Percentiles rank a stretch among this genome's conserved stretches.
These are phyloP conservation scores for Panicum hallii DNA, from an alignment of 202 grass and related monocot species.

Conservation along the genomic window DNA sequence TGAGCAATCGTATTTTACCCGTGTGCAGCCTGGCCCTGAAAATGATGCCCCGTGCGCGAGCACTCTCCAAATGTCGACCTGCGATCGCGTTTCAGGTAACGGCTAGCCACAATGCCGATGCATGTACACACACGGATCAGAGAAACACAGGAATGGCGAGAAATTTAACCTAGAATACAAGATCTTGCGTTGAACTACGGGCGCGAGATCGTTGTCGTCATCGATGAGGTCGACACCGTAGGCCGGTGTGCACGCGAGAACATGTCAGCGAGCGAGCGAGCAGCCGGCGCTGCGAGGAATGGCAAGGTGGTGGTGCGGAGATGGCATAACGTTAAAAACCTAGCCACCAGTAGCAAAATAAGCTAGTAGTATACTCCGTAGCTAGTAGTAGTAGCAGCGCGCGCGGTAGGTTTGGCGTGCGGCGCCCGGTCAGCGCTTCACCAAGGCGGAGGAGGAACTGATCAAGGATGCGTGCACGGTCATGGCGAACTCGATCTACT, in stretches of 20 bases:
- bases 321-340: no score
- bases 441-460: neutral
- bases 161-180: neutral
- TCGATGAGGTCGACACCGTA: neutral
- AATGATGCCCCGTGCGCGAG: neutral
- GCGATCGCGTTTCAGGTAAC: neutral
- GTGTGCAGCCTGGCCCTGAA: conserved; percentile 1
- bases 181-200: neutral
- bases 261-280: neutral
- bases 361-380: neutral
- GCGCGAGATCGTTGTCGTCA: neutral
- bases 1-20: neutral
- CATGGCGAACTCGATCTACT: neutral
- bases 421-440: conserved; percentile 11
- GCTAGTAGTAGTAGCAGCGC: neutral
- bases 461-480: neutral
- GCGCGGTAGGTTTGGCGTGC: neutral
- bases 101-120: neutral
- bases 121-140: neutral
- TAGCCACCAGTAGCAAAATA: no score
- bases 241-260: conserved; percentile 23
- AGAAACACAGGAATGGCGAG: neutral
- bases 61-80: neutral
- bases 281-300: neutral
- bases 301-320: no score